Evolutionary conservation across 768 basidiomycete genomes (phyloP), one percentile per base, ranked within the genome.

Genomic region (Rhodotorula diobovata): DNA sequence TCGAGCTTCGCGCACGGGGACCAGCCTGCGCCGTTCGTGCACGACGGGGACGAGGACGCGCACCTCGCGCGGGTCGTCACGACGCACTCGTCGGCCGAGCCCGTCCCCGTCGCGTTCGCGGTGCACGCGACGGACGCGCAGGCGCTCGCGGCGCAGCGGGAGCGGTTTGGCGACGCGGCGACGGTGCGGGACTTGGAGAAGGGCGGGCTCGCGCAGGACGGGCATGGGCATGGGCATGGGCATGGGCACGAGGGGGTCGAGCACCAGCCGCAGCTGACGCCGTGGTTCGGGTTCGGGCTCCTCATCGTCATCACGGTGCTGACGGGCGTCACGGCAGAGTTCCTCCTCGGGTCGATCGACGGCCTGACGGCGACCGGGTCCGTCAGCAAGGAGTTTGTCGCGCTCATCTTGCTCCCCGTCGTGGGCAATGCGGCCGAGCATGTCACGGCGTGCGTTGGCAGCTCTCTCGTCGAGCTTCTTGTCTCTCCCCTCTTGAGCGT

Each of bases 361-460:
- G 90, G 90, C 21, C 78, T 97, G 48, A 89, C 90, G 0, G 77
- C 75, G 0, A 76, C 77, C 0, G 86, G 87, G 34, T 25, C 35
- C 14, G 88, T 98, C 65, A 85, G 82, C 68, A 85, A 86, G 70
- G 90, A 90, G 79, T 98, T 93, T 78, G 88, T 96, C 70, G 93
- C 90, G 14, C 80, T 96, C 46, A 91, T 98, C 75, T 83, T 98
- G 23, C 84, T 98, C 15, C 95, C 95, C 12, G 92, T 96, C 48
- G 93, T 93, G 23, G 91, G 91, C 30, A 93, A 92, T 78, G 89
- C 91, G 12, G 91, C 90, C 66, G 89, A 66, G 41, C 58, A 59
- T 32, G 58, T 59, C 58, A 59, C 58, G 15, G 58, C 37, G 51
- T 41, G 32, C 6, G 10, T 43, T 7, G n/a, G n/a, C n/a, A n/a